Conservation (phyloP, 2,329 filamentous ascomycete species). For the Sporothrix brunneoviolacea region DNA sequence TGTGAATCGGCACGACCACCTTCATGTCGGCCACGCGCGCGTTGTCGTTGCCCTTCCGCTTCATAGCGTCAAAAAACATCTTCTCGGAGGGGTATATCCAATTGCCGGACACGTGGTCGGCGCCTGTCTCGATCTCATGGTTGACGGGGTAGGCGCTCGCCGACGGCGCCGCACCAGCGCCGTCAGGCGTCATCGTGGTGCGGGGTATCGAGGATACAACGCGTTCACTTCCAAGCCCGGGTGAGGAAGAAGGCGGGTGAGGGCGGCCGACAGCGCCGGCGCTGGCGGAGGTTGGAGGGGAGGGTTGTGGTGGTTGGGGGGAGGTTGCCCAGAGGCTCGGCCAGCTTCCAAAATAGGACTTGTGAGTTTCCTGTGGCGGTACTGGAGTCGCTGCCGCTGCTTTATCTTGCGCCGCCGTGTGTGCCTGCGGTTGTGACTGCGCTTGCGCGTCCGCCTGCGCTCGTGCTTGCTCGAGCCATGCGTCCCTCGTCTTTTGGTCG, state of each 20-base stretch:
- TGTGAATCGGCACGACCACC: conserved; percentile 93
- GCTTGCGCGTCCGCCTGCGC: conserved; percentile 33
- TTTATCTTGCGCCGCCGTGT: background rate
- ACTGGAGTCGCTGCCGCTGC: conserved; percentile 23
- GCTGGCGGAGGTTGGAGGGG: conserved; percentile 23
- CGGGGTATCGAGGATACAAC: conserved; percentile 76
- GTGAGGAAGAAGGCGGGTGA: conserved; percentile 14
- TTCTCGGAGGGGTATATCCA: conserved; percentile 97
- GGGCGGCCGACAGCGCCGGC: conserved; percentile 19
- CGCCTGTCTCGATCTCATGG: conserved; percentile 69
- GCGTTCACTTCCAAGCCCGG: conserved; percentile 55
- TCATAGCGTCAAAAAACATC: conserved; percentile 97
- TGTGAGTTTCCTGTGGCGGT: conserved; percentile 4
- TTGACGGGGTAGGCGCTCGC: conserved; percentile 45
- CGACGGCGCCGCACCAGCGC: conserved; percentile 18
- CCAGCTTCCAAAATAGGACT: conserved; percentile 8
- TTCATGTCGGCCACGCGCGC: conserved; percentile 71
- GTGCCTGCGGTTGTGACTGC: conserved; percentile 18
- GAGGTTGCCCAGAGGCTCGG: conserved; percentile 11
- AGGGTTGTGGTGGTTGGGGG: background rate
- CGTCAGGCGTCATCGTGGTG: conserved; percentile 5
- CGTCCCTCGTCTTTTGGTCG: conserved; percentile 79
- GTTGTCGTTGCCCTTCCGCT: conserved; percentile 75
- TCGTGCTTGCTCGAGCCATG: conserved; percentile 70
- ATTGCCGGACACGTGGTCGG: conserved; percentile 65